Evolutionary conservation across 2,329 filamentous ascomycete genomes (phyloP).

Genomic region (Dothistroma septosporum): DNA sequence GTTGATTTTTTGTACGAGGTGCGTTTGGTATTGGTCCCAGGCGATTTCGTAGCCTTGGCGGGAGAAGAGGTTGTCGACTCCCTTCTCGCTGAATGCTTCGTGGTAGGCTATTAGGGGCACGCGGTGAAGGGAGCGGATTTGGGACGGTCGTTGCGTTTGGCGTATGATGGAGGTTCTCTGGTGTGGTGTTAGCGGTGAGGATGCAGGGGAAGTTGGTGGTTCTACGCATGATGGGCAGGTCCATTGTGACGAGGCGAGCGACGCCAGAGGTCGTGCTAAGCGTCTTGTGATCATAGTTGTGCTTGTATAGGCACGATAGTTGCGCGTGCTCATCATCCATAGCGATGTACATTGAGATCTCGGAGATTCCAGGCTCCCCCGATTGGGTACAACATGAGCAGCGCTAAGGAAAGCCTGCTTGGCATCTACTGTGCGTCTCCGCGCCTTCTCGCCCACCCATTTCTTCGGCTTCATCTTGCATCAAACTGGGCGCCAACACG

Average conservation of each 20-base stretch:
- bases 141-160: constrained; percentile 11
- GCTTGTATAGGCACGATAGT: constrained; percentile 4
- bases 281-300: constrained; percentile 32
- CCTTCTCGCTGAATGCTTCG: constrained; percentile 44
- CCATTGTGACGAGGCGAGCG: constrained; percentile 26
- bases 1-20: constrained; percentile 74
- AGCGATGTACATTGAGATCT: background rate
- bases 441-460: constrained; percentile 15
- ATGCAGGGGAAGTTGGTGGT: background rate
- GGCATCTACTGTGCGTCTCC: background rate
- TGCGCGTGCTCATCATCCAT: constrained; percentile 1
- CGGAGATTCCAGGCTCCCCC: background rate
- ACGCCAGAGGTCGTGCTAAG: constrained; percentile 25
- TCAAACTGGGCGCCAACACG: constrained; percentile 20
- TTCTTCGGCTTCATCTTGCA: constrained; percentile 2
- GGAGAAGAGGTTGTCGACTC: constrained; percentile 68
- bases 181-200: constrained; percentile 5
- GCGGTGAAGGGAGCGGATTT: constrained; percentile 36
- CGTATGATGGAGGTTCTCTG: constrained; percentile 11
- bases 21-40: constrained; percentile 76
- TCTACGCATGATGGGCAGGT: constrained; percentile 31
- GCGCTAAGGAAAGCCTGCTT: background rate
- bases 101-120: constrained; percentile 49
- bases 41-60: constrained; percentile 66
- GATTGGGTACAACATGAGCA: background rate